Base-by-base conservation (phyloP, 257 asterid genomes). In the Lavandula angustifolia region DNA sequence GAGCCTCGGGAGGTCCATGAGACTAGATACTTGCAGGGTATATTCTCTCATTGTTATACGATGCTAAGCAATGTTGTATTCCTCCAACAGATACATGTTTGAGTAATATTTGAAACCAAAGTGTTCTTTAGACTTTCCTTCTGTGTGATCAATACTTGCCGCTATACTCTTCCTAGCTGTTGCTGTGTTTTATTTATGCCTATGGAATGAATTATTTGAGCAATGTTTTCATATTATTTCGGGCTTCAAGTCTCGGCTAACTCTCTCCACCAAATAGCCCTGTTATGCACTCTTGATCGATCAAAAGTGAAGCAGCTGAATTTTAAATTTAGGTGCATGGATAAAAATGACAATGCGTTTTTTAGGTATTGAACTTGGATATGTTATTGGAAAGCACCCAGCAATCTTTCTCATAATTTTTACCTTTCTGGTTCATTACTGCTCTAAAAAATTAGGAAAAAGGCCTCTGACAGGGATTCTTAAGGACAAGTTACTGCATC, bases 11-110 rank as follows among this genome's bases (percentile, higher is more conserved):
- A 61, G 42, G 44, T 27, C 38, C 5, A 13, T 41, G 38, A 37
- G 60, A 60, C 38, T 52, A 50, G 40, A 43, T 41, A 41, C 38
- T 16, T 22, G 56, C 2, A 3, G 18, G 17, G 29, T 60, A 22
- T 31, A 51, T 53, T 50, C 44, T 60, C 57, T 64, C 16, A 54
- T 13, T 32, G 11, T 27, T 60, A 49, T 13, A 14, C 7, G 68
- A 6, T 31, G 5, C 38, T 4, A 18, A 7, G 8, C 38, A 49
- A 60, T 69, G 54, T 32, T 42, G 34, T 62, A 44, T 42, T 53
- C 40, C 17, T 60, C 42, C 16, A 53, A 22, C 74, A 38, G 31
- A 22, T 48, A 34, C 22, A 38, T 27, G 62, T 38, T 49, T 43
- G 9, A 31, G 42, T 41, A 43, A 41, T 50, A 31, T 11, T 69